These are phyloP conservation scores for Coemansia sp. DNA, from an alignment of 192 early-diverging fungal species.

Conservation along the genomic window DNA sequence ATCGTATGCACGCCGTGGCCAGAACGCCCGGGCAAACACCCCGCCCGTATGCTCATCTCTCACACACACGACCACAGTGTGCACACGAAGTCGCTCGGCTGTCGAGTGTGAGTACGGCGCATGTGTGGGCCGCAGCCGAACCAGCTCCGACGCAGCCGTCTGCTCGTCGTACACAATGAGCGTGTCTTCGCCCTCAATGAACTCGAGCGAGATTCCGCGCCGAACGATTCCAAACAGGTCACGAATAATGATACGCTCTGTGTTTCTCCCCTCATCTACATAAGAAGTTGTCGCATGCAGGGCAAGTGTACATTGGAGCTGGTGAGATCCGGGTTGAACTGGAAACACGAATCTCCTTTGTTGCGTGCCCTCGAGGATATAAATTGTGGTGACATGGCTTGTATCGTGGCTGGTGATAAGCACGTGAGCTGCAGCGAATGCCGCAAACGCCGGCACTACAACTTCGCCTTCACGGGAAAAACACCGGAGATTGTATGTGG, in stretches of 20 bases:
- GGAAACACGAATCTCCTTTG: conserved; percentile 1
- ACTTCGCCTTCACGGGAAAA: conserved; percentile 8
- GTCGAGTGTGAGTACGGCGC: background rate
- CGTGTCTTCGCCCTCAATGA: background rate
- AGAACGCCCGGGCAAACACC: conserved; percentile 20
- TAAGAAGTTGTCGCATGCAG: no score
- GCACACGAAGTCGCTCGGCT: conserved; percentile 4
- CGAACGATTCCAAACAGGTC: conserved; percentile 27
- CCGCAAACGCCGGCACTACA: conserved; percentile 12
- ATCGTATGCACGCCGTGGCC: conserved; percentile 5
- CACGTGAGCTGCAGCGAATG: conserved; percentile 20
- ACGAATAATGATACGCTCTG: conserved; percentile 18
- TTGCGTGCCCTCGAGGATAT: conserved; percentile 1
- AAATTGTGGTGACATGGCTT: background rate
- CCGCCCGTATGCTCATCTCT: conserved; percentile 22
- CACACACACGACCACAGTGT: conserved; percentile 28
- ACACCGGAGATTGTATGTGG: conserved; percentile 19
- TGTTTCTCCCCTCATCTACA: no score
- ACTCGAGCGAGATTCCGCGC: background rate
- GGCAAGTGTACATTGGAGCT: background rate
- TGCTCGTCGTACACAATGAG: conserved; percentile 24
- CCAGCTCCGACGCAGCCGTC: background rate
- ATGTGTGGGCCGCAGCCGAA: background rate
- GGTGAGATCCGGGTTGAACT: background rate
- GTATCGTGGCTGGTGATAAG: background rate